These are phyloP conservation scores for Casaregolazyma lundiana DNA, from an alignment of 1,139 yeast genomes.

Conservation along the genomic window DNA sequence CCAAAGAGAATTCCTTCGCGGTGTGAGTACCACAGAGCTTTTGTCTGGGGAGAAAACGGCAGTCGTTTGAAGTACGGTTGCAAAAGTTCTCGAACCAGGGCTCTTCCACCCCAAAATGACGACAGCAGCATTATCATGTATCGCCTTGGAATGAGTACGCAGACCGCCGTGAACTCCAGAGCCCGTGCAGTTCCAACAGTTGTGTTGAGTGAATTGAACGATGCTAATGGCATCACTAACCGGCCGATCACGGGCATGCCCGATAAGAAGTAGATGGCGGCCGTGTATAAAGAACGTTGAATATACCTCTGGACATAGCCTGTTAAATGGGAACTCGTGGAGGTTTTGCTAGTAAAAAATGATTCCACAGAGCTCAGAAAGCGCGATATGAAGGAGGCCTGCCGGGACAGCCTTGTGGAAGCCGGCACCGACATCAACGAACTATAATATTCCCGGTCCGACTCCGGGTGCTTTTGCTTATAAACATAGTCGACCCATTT, in stretches of 20 bases:
- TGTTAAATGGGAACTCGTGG: not conserved
- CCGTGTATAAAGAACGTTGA: constrained; percentile 25
- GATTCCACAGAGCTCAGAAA: not conserved
- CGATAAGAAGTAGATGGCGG: constrained; percentile 30
- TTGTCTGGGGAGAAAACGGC: constrained; percentile 43
- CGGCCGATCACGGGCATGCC: constrained; percentile 41
- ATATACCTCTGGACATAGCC: constrained; percentile 23
- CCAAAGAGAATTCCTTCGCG: constrained; percentile 59
- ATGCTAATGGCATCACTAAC: constrained; percentile 39
- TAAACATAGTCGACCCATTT: constrained; percentile 41
- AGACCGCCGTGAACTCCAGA: constrained; percentile 34
- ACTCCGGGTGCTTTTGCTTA: constrained; percentile 36
- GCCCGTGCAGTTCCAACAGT: constrained; percentile 49
- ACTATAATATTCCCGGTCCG: constrained; percentile 25
- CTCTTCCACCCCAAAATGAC: constrained; percentile 45
- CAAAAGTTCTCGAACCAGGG: constrained; percentile 45
- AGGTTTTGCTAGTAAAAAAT: not conserved
- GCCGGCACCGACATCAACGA: constrained; percentile 17
- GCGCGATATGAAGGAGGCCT: not conserved
- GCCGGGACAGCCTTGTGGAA: not conserved
- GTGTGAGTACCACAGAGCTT: constrained; percentile 49
- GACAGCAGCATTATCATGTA: constrained; percentile 39
- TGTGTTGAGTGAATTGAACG: constrained; percentile 44
- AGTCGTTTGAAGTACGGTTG: constrained; percentile 50
- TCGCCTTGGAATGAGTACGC: constrained; percentile 36